Conservation (phyloP, 129 eudicot species). For the Lactuca sativa region DNA sequence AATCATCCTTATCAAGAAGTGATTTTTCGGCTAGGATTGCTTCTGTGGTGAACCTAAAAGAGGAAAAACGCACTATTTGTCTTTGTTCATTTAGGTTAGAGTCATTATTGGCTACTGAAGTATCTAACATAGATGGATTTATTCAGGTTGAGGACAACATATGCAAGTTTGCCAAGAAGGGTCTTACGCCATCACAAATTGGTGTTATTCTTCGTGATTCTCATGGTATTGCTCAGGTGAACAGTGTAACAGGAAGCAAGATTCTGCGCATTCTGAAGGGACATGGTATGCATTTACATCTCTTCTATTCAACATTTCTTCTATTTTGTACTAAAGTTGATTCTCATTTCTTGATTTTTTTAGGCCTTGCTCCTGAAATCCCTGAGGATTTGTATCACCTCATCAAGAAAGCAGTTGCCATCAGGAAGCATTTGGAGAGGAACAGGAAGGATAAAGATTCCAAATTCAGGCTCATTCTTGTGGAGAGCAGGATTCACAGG, state of each 20-base stretch:
- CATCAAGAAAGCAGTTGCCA: slow-evolving; percentile 68
- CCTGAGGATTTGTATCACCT: slow-evolving; percentile 70
- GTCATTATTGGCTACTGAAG: no score
- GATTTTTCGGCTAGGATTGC: no score
- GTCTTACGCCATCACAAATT: slow-evolving; percentile 39
- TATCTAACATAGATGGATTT: not conserved
- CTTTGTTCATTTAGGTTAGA: no score
- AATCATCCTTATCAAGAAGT: no score
- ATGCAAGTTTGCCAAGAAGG: slow-evolving; percentile 39
- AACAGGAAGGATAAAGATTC: slow-evolving; percentile 74
- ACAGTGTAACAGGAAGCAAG: slow-evolving; percentile 68
- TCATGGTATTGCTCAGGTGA: slow-evolving; percentile 68
- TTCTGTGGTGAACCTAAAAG: no score
- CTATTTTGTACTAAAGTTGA: no score
- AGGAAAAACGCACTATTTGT: no score
- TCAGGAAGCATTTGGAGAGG: slow-evolving; percentile 68
- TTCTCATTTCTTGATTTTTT: not conserved
- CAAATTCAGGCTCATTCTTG: slow-evolving; percentile 65
- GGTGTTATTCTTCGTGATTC: slow-evolving; percentile 45
- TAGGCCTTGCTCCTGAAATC: slow-evolving; percentile 69
- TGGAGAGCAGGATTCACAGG: slow-evolving; percentile 71
- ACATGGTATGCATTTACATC: slow-evolving; percentile 40
- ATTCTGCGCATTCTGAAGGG: slow-evolving; percentile 62
- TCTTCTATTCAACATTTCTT: no score
- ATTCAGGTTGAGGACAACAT: slow-evolving; percentile 37